A percentile compares a stretch with the other conserved stretches of the same genome.
Evolutionary conservation across 306 rosid species (phyloP).

Genomic region (Medicago truncatula): DNA sequence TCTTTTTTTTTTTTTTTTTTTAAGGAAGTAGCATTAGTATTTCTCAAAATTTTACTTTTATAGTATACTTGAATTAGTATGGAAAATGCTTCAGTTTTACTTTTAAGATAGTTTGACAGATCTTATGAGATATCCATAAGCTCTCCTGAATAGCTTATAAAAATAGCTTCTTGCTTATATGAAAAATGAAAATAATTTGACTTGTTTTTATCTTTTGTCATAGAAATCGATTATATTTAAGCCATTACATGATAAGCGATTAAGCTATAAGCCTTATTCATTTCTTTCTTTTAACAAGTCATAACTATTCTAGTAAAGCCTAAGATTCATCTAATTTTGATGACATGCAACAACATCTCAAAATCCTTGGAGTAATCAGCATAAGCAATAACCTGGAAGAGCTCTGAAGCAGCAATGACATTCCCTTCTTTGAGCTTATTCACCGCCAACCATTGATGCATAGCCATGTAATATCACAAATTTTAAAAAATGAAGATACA

Average conservation of each 20-base stretch:
- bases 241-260: neutral
- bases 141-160: neutral
- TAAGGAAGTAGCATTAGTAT: neutral
- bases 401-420: constrained; percentile 74
- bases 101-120: neutral
- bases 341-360: neutral
- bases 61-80: constrained; percentile 66
- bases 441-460: constrained; percentile 70
- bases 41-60: constrained; percentile 20
- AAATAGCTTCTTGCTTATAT: neutral
- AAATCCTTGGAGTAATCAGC: no score
- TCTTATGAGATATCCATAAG: neutral
- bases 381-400: constrained; percentile 56
- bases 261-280: neutral
- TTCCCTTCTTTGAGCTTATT: constrained; percentile 77
- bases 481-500: no score
- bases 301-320: neutral
- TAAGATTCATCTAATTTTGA: constrained; percentile 15
- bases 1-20: no score
- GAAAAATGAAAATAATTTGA: no score
- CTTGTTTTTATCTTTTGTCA: neutral
- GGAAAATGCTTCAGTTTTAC: constrained; percentile 13
- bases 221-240: neutral
- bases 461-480: no score
- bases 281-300: neutral